These are phyloP conservation scores for Clitoria ternatea DNA, from an alignment of 306 rosid species.

Conservation along the genomic window DNA sequence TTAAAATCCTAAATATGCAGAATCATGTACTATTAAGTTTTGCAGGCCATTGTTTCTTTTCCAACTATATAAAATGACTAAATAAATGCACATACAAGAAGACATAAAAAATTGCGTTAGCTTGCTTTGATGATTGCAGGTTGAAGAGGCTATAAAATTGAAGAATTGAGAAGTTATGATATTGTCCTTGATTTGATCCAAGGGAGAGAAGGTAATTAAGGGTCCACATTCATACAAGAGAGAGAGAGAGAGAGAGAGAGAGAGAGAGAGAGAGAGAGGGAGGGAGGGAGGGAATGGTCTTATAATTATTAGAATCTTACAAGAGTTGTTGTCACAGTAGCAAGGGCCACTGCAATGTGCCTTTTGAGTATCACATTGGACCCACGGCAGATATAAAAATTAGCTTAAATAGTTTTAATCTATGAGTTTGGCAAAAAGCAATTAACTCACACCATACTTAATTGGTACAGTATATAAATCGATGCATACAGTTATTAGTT, in stretches of 20 bases:
- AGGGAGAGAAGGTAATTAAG: slow-evolving; percentile 16
- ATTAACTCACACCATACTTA: not conserved
- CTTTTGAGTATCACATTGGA: slow-evolving; percentile 43
- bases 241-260: slow-evolving; percentile 16
- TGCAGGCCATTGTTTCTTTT: not conserved
- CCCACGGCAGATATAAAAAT: slow-evolving; percentile 35
- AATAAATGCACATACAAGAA: not conserved
- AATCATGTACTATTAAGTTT: too few relatives aligned
- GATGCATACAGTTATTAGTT: not conserved
- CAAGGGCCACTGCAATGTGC: slow-evolving; percentile 35
- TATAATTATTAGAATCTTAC: slow-evolving; percentile 50
- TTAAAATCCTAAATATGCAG: not conserved
- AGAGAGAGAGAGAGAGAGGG: slow-evolving; percentile 19
- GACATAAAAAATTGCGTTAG: not conserved
- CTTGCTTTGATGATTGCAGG: not conserved
- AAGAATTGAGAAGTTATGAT: slow-evolving; percentile 24
- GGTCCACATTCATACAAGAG: slow-evolving; percentile 26
- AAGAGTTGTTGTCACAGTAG: slow-evolving; percentile 49
- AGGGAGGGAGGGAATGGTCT: slow-evolving; percentile 27
- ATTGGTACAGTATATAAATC: not conserved
- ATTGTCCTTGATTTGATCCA: slow-evolving; percentile 34
- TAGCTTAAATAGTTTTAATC: slow-evolving; percentile 25
- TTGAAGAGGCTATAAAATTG: slow-evolving; percentile 37
- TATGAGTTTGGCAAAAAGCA: slow-evolving; percentile 13
- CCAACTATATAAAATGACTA: not conserved